Base-by-base conservation (phyloP, 192 early-diverging fungal species). In the Spizellomyces sp. region DNA sequence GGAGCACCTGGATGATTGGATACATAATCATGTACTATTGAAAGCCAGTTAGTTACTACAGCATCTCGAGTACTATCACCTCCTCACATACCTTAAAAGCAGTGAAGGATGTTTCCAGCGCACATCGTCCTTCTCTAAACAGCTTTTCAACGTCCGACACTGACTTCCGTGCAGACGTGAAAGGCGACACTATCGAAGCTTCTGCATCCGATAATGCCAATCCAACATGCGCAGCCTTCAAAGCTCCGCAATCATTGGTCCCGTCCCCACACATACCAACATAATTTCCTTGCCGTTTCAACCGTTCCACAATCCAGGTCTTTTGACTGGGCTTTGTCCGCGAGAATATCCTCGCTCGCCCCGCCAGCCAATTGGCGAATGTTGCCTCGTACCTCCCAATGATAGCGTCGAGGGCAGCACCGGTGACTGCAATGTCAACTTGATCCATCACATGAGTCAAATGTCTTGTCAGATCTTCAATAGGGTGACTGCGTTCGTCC, bases 181-280 rank as follows among this genome's bases (percentile, higher is more conserved):
- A 95, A 48, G 92, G 93, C n/a, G 93, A 89, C 9, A 95, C 90
- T 58, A 95, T 93, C 22, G 90, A 93, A 9, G 92, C 91, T 71
- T 95, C 93, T 17, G 91, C 82, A 66, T 90, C 88, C 8, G 91
- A 92, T 55, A 95, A 79, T 36, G 93, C 93, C 2, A 95, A 42
- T 19, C 93, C 93, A 8, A 93, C 93, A 75, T 95, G 92, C 6
- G 92, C 91, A 3, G 92, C 91, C 41, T 92, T 88, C 69, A 95
- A 70, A 14, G 93, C 93, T 44, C 91, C 93, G 69, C 89, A 88
- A 78, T 95, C 93, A 77, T 95, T 95, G 41, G 76, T 78, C 7
- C 68, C 93, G 66, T 95, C 92, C 64, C 93, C 93, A 74, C 92
- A 94, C 93, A 95, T 95, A 45, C 84, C 92, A 8, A 89, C 90